Evolutionary conservation across 495 filamentous ascomycete genomes (phyloP), one percentile per base, ranked within the genome.

Genomic region (Neurospora tetrasperma): DNA sequence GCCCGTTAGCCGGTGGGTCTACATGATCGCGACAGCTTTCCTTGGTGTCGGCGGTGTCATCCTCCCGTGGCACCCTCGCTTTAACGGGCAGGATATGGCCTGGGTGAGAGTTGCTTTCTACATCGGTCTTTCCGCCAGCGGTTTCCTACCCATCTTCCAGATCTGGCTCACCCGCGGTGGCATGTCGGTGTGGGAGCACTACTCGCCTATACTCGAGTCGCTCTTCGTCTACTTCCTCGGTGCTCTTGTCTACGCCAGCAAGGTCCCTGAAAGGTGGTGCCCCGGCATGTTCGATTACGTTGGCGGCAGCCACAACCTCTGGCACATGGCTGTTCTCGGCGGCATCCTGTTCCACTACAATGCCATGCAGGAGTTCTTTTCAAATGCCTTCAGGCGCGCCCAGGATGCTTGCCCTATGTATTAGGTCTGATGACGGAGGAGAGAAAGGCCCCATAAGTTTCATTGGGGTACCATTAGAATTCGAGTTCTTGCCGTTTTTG

Each of bases 301-400:
- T 41, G 96, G 96, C 38, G 93, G 92, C 69, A 94, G 91, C 79
- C 96, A 99, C 82, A 99, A 99, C 82, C 89, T 98, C 35, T 99
- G 96, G 96, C 96, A 99, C 81, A 81, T 97, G 48, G 96, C 96
- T 27, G 96, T 99, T 35, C 82, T 99, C 38, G 92, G 94, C 23
- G 96, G 96, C n/a, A 99, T 99, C 69, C 81, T 98, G 7, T 98
- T 95, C 79, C 96, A 99, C 83, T 99, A 98, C 80, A 84, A 86
- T 35, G 96, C 96, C 35, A 98, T 99, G 96, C 93, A 97, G 78
- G 89, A 93, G 68, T 94, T 99, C 77, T 99, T 99, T 76, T 84
- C 91, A 0, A 85, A 86, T 54, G 96, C 96, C n/a, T 97, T 97
- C 82, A 78, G 83, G 73, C 85, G 93, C 68, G 93, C 91, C 41